Evolutionary conservation across 2,329 filamentous ascomycete species (phyloP).

Genomic region (Apiospora marii): DNA sequence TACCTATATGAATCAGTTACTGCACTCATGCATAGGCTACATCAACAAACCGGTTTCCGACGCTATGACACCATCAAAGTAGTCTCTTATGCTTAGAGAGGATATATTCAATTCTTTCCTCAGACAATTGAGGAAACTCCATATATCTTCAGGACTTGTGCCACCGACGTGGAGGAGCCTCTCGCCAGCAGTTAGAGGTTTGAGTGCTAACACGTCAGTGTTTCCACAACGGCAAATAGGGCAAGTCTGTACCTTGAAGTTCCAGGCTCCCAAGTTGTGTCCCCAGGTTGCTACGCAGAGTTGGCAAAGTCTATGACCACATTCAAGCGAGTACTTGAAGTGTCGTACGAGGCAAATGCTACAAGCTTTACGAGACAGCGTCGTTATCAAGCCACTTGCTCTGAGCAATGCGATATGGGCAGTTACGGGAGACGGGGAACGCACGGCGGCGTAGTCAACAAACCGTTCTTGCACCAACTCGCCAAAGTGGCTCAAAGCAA

Average conservation of each 20-base stretch:
- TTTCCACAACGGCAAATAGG: neutral
- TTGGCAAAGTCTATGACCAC: constrained; percentile 9
- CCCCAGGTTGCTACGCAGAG: neutral
- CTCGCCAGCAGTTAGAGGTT: constrained; percentile 4
- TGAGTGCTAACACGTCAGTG: constrained; percentile 1
- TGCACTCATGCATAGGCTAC: neutral
- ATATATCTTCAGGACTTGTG: neutral
- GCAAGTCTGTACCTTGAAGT: constrained; percentile 6
- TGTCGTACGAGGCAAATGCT: neutral
- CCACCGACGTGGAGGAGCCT: constrained; percentile 10
- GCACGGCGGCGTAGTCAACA: neutral
- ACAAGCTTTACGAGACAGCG: neutral
- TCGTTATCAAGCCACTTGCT: neutral
- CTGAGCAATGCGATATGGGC: neutral
- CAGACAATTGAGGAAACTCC: constrained; percentile 5
- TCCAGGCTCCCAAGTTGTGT: neutral
- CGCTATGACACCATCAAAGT: neutral
- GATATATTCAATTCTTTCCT: constrained; percentile 12
- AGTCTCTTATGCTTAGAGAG: neutral
- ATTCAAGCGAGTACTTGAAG: neutral
- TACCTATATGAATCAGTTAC: neutral
- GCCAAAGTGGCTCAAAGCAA: neutral
- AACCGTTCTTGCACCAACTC: neutral
- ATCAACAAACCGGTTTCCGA: neutral
- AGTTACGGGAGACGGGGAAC: neutral